Percentiles rank a stretch among this genome's conserved stretches.
phyloP scores from a whole-genome alignment of 2,329 filamentous ascomycete species.

The Penicillium sp. region DNA sequence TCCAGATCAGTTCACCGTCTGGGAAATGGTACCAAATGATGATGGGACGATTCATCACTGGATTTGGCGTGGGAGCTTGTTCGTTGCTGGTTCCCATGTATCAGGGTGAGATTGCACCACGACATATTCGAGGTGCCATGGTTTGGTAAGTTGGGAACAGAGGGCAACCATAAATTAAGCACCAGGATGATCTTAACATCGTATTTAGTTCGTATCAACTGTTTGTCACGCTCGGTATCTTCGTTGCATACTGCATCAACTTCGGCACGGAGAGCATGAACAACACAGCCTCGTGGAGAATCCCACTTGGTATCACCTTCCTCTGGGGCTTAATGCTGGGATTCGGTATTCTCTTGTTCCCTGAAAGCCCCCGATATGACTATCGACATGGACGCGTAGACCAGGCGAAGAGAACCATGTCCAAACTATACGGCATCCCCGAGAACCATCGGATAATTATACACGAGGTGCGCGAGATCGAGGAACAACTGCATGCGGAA shows the following conservation, averaged over 20 bases:
- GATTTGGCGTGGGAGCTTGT: conserved; percentile 43
- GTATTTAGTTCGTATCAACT: conserved; percentile 42
- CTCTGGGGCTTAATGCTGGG: conserved; percentile 53
- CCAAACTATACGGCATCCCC: conserved; percentile 51
- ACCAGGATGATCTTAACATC: background rate
- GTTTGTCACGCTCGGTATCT: conserved; percentile 46
- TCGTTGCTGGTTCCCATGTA: conserved; percentile 45
- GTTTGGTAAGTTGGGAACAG: conserved; percentile 24
- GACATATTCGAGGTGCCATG: conserved; percentile 45
- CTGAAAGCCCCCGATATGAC: conserved; percentile 54
- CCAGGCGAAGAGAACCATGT: conserved; percentile 49
- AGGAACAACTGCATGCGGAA: conserved; percentile 53
- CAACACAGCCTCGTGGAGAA: conserved; percentile 45
- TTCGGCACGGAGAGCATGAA: conserved; percentile 38
- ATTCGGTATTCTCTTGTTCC: conserved; percentile 51
- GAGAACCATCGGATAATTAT: conserved; percentile 51
- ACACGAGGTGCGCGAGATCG: conserved; percentile 53
- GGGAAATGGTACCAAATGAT: conserved; percentile 42
- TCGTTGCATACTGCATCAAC: conserved; percentile 46
- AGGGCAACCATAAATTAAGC: no score
- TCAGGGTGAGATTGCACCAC: conserved; percentile 43
- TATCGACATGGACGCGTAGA: conserved; percentile 53
- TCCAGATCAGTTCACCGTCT: conserved; percentile 40
- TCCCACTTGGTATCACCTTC: conserved; percentile 53
- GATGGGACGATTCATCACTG: conserved; percentile 42